A percentile compares a stretch with the other conserved stretches of the same genome.
phyloP scores from a whole-genome alignment of 139 green algal species.

The Edaphochlamys debaryana region DNA sequence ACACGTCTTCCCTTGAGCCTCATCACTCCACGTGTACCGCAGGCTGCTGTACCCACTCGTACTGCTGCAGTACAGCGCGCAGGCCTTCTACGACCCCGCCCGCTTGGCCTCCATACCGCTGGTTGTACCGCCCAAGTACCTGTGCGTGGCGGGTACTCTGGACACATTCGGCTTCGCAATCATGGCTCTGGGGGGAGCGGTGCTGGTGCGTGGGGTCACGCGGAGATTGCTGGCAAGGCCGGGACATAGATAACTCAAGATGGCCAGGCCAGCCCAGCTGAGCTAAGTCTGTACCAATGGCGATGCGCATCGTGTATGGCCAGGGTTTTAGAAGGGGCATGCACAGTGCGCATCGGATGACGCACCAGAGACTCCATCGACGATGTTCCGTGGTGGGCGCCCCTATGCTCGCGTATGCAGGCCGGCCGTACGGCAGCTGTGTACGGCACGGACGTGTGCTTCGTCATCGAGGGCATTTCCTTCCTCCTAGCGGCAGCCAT shows the following conservation, averaged over 20 bases:
- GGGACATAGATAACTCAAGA: too few species aligned
- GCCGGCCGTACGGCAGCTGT: neutral
- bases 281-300: too few species aligned
- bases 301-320: too few species aligned
- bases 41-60: slow-evolving; percentile 32
- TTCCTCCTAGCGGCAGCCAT: slow-evolving; percentile 19
- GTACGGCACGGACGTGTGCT: slow-evolving; percentile 23
- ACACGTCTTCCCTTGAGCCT: too few species aligned
- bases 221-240: too few species aligned
- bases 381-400: too few species aligned
- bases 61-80: slow-evolving; percentile 28
- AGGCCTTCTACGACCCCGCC: slow-evolving; percentile 34
- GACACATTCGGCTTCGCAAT: slow-evolving; percentile 16
- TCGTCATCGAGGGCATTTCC: slow-evolving; percentile 1
- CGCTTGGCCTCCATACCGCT: neutral
- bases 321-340: too few species aligned
- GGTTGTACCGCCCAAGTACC: neutral
- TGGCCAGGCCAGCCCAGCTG: too few species aligned
- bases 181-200: slow-evolving; percentile 5
- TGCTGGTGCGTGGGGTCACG: neutral
- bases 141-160: slow-evolving; percentile 21
- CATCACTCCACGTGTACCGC: too few species aligned
- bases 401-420: too few species aligned
- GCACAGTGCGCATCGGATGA: too few species aligned
- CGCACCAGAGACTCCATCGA: too few species aligned